Percentiles rank a stretch among this genome's conserved stretches.
Evolutionary conservation across 148 eudicot genomes (phyloP).

Genomic region (Camellia sinensis): DNA sequence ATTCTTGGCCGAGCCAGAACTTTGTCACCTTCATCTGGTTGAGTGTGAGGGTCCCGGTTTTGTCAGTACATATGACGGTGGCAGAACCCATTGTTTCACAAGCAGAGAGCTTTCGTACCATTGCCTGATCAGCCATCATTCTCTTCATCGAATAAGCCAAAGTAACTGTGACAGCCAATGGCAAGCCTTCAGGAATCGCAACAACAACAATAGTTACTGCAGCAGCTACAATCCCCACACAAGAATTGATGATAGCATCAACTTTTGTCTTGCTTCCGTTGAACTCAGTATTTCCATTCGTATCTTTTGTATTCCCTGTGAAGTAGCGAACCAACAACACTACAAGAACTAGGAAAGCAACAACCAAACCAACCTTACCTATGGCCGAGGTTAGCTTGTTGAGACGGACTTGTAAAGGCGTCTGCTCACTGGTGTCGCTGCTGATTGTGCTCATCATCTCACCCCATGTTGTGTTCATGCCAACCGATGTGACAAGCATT

Average conservation of each 20-base stretch:
- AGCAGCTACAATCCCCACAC: constrained; percentile 12
- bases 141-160: constrained; percentile 19
- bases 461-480: constrained; percentile 18
- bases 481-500: constrained; percentile 22
- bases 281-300: constrained; percentile 5
- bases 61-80: constrained; percentile 16
- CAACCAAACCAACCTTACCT: constrained; percentile 1
- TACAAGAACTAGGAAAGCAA: constrained; percentile 5
- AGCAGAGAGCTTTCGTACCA: background rate
- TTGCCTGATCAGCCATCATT: constrained; percentile 12
- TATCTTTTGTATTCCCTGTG: constrained; percentile 15
- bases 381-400: constrained; percentile 1
- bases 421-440: background rate
- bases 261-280: background rate
- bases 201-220: constrained; percentile 20
- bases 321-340: constrained; percentile 11
- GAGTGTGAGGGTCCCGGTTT: background rate
- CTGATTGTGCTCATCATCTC: constrained; percentile 9
- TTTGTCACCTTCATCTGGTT: background rate
- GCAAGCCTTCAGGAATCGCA: constrained; percentile 22
- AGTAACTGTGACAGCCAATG: constrained; percentile 16
- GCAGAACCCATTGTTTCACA: constrained; percentile 19
- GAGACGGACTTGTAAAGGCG: constrained; percentile 10
- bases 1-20: background rate
- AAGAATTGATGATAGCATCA: background rate